Conservation (phyloP, 2,329 filamentous ascomycete species). For the Colletotrichum abscissum region DNA sequence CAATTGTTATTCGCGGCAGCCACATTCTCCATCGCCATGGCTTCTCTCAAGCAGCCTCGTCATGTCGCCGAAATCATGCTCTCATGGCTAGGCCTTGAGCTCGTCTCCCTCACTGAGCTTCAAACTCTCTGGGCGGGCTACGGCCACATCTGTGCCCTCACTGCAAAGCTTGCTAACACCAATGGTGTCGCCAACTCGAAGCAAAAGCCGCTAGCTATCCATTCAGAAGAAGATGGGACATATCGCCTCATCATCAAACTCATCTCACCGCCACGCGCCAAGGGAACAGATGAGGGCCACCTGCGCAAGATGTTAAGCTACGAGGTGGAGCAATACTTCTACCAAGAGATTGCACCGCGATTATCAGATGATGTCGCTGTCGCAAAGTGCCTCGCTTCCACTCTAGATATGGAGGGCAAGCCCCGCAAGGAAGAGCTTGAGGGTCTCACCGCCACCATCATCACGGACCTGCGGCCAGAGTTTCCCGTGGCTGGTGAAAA, state of each 20-base stretch:
- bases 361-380: slow-evolving; percentile 58
- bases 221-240: slow-evolving; percentile 35
- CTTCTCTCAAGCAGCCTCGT: slow-evolving; percentile 39
- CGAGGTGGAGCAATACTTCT: slow-evolving; percentile 75
- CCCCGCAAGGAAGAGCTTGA: slow-evolving; percentile 45
- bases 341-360: slow-evolving; percentile 63
- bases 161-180: slow-evolving; percentile 47
- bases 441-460: slow-evolving; percentile 62
- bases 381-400: slow-evolving; percentile 62
- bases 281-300: slow-evolving; percentile 66
- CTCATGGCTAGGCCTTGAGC: slow-evolving; percentile 51
- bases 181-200: not conserved
- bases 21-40: slow-evolving; percentile 2
- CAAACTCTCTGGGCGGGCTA: slow-evolving; percentile 65
- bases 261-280: slow-evolving; percentile 61
- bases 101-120: slow-evolving; percentile 50
- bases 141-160: slow-evolving; percentile 66
- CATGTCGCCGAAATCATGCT: slow-evolving; percentile 53
- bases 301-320: slow-evolving; percentile 75
- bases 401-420: slow-evolving; percentile 41
- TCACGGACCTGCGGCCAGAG: slow-evolving; percentile 64
- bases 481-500: slow-evolving; percentile 70
- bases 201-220: slow-evolving; percentile 36
- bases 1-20: slow-evolving; percentile 2
- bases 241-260: slow-evolving; percentile 67